Percentiles rank a stretch among this genome's conserved stretches.
These are phyloP conservation scores for Escovopsis sp. DNA, from an alignment of 2,329 filamentous ascomycete genomes.

Conservation along the genomic window DNA sequence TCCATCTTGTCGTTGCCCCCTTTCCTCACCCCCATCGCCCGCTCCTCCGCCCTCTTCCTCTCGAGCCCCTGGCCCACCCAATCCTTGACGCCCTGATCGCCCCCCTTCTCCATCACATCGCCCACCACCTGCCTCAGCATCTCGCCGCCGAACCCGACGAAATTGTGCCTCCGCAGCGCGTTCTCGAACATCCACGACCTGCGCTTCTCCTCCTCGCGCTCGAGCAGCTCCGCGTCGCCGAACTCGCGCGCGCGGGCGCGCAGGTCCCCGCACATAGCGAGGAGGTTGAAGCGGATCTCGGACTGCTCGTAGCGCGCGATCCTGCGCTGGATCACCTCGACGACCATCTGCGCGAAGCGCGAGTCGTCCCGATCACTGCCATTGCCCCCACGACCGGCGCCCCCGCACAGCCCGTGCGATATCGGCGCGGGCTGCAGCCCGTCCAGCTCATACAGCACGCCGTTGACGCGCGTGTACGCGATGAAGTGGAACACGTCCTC, in stretches of 20 bases:
- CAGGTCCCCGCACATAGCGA: conserved; percentile 81
- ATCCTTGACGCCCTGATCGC: conserved; percentile 47
- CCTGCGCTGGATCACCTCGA: conserved; percentile 71
- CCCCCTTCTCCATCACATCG: conserved; percentile 52
- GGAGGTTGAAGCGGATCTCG: conserved; percentile 90
- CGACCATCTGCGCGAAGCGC: conserved; percentile 66
- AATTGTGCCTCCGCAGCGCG: conserved; percentile 79
- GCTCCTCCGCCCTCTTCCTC: conserved; percentile 30
- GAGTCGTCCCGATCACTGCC: too few relatives aligned
- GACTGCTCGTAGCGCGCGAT: conserved; percentile 70
- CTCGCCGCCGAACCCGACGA: conserved; percentile 88
- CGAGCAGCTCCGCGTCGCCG: conserved; percentile 65
- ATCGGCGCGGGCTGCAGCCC: conserved; percentile 89
- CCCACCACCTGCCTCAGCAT: conserved; percentile 74
- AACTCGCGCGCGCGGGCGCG: conserved; percentile 62
- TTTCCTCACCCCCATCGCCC: conserved; percentile 16
- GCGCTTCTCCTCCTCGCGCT: conserved; percentile 69
- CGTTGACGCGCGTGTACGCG: conserved; percentile 72
- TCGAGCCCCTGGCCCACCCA: conserved; percentile 58
- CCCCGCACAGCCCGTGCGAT: conserved; percentile 59
- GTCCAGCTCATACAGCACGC: conserved; percentile 82
- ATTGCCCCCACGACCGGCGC: too few relatives aligned
- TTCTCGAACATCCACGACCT: conserved; percentile 91
- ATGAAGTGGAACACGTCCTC: conserved; percentile 98
- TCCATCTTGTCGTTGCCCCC: conserved; percentile 29